Conservation (phyloP, 2,329 filamentous ascomycete species). For the Elsinoe ampelina region DNA sequence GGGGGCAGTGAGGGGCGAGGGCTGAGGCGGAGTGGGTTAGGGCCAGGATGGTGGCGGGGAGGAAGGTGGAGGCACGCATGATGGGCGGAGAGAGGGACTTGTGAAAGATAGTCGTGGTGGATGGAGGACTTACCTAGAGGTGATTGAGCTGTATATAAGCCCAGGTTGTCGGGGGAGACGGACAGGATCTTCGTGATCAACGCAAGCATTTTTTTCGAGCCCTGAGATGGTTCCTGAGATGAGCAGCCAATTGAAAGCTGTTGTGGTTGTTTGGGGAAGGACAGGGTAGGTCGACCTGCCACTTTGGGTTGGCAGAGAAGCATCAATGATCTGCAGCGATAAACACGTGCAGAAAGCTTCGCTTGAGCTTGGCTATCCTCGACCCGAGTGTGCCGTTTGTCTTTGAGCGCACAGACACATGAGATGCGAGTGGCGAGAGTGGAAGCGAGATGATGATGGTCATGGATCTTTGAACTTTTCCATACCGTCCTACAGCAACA, state of each 20-base stretch:
- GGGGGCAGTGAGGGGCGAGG: background rate
- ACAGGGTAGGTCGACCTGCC: background rate
- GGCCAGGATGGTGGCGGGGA: background rate
- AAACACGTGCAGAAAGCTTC: slow-evolving; percentile 10
- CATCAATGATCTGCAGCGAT: slow-evolving; percentile 2
- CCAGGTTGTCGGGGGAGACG: background rate
- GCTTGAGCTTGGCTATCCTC: slow-evolving; percentile 1
- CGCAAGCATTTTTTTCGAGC: background rate
- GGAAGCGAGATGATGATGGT: too few species aligned
- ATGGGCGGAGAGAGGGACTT: background rate
- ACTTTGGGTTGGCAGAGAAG: slow-evolving; percentile 6
- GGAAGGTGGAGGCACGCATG: background rate
- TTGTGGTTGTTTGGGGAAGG: background rate
- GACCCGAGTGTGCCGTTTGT: background rate
- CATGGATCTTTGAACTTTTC: too few species aligned
- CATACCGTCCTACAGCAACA: too few species aligned
- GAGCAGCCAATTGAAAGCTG: background rate
- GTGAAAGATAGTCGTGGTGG: background rate
- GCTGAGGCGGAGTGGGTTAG: background rate
- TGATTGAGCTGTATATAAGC: background rate
- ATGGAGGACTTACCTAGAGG: background rate
- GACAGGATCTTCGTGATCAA: slow-evolving; percentile 6
- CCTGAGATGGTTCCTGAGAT: slow-evolving; percentile 8
- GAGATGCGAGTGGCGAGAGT: background rate
- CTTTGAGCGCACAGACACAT: background rate